These are phyloP conservation scores for Stenocarpella maydis DNA, from an alignment of 2,329 filamentous ascomycete species.

Conservation along the genomic window DNA sequence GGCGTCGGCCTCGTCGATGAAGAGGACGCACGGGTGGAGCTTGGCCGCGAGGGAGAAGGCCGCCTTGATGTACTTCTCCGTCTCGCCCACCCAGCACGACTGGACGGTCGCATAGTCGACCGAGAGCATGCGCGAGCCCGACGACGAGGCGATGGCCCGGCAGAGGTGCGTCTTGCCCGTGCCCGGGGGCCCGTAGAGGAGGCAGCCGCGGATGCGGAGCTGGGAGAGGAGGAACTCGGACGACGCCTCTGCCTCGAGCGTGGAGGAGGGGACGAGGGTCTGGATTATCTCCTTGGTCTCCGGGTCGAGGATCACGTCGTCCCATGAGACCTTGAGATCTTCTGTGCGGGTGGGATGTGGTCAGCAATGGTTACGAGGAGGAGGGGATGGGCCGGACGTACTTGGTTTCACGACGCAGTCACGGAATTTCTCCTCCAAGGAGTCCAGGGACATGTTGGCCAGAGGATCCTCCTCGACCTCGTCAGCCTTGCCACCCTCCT, in stretches of 20 bases:
- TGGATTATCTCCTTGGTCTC: slow-evolving; percentile 5
- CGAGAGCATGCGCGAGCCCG: slow-evolving; percentile 39
- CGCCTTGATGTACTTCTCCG: slow-evolving; percentile 42
- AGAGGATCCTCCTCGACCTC: background rate
- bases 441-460: background rate
- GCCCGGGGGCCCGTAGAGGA: slow-evolving; percentile 44
- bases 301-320: background rate
- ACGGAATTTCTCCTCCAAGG: background rate
- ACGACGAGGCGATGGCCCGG: slow-evolving; percentile 38
- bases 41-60: slow-evolving; percentile 40
- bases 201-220: slow-evolving; percentile 36
- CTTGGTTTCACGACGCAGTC: background rate
- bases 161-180: slow-evolving; percentile 43
- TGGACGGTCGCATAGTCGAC: slow-evolving; percentile 35
- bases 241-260: background rate
- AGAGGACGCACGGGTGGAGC: slow-evolving; percentile 42
- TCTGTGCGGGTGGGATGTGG: background rate
- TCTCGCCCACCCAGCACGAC: slow-evolving; percentile 38
- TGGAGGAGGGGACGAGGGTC: background rate
- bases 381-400: background rate
- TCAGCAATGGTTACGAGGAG: background rate
- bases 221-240: background rate
- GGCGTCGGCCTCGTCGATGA: slow-evolving; percentile 43
- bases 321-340: background rate
- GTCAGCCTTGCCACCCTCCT: background rate